Evolutionary conservation across 1,139 yeast genomes (phyloP).

Genomic region (Debaryomycetaceae sp.): DNA sequence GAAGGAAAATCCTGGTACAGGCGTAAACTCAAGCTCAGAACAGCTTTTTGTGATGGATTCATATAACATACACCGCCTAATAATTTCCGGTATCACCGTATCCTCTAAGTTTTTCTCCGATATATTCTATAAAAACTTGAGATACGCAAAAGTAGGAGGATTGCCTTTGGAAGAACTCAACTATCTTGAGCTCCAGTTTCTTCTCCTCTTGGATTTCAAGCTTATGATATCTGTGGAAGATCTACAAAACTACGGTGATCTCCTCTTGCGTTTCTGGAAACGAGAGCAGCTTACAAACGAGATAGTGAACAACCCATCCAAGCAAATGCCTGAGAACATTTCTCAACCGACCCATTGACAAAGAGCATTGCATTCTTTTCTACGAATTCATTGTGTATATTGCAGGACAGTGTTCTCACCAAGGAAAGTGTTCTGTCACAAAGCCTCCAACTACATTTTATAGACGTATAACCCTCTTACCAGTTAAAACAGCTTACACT

Average conservation of each 20-base stretch:
- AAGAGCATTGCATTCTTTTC: no score
- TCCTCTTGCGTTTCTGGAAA: constrained; percentile 80
- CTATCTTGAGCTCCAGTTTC: constrained; percentile 85
- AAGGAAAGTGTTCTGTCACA: no score
- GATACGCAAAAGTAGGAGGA: constrained; percentile 98
- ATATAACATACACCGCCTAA: constrained; percentile 88
- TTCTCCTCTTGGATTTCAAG: constrained; percentile 79
- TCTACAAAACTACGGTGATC: constrained; percentile 85
- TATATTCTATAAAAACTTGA: constrained; percentile 89
- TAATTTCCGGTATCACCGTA: constrained; percentile 95
- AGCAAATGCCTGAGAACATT: background rate
- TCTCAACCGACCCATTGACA: background rate
- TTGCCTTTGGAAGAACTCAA: constrained; percentile 91
- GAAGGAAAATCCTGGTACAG: constrained; percentile 9
- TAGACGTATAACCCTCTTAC: no score
- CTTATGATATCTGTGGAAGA: constrained; percentile 89
- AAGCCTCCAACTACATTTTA: no score
- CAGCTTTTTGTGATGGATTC: constrained; percentile 93
- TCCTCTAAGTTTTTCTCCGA: constrained; percentile 94
- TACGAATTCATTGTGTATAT: no score
- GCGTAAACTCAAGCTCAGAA: constrained; percentile 21
- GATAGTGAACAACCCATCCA: constrained; percentile 15
- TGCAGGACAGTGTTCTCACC: no score
- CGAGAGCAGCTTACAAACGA: constrained; percentile 52
- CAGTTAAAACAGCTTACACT: no score